Percentiles rank a stretch among this genome's conserved stretches.
phyloP scores from a whole-genome alignment of 164 flowering plant genomes.

The Umbilicus rupestris region DNA sequence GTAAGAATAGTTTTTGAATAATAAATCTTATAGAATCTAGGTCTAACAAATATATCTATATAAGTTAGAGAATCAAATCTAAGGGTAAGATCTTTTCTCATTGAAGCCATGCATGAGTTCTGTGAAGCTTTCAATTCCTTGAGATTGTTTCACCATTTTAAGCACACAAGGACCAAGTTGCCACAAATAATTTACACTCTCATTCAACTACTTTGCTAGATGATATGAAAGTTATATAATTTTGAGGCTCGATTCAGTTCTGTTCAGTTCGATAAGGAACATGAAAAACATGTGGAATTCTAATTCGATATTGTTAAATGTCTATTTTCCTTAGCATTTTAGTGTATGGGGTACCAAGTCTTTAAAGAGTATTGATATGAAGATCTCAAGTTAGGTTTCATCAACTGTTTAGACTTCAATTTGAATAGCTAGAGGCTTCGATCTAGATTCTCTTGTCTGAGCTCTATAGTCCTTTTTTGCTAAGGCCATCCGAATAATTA shows the following conservation, averaged over 20 bases:
- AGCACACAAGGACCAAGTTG: neutral
- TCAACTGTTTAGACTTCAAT: neutral
- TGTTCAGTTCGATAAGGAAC: too few relatives aligned
- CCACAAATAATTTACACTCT: neutral
- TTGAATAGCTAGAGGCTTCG: neutral
- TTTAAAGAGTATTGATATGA: neutral
- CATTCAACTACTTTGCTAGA: too few relatives aligned
- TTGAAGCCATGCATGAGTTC: neutral
- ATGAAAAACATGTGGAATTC: too few relatives aligned
- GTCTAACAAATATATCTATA: neutral
- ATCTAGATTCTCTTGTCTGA: too few relatives aligned
- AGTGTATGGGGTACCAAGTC: neutral
- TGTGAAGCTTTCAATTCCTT: neutral
- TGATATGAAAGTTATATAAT: too few relatives aligned
- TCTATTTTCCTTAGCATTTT: too few relatives aligned
- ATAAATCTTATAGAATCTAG: neutral
- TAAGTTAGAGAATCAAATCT: slow-evolving; percentile 2
- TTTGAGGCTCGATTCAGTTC: too few relatives aligned
- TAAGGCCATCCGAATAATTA: too few relatives aligned
- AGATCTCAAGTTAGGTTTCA: neutral
- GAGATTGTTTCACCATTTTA: neutral
- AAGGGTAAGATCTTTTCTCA: neutral
- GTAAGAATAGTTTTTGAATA: neutral
- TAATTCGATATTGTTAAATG: too few relatives aligned
- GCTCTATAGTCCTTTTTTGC: too few relatives aligned